Evolutionary conservation across 352 stramenopile genomes (phyloP).

Genomic region (Phytopythium vexans): DNA sequence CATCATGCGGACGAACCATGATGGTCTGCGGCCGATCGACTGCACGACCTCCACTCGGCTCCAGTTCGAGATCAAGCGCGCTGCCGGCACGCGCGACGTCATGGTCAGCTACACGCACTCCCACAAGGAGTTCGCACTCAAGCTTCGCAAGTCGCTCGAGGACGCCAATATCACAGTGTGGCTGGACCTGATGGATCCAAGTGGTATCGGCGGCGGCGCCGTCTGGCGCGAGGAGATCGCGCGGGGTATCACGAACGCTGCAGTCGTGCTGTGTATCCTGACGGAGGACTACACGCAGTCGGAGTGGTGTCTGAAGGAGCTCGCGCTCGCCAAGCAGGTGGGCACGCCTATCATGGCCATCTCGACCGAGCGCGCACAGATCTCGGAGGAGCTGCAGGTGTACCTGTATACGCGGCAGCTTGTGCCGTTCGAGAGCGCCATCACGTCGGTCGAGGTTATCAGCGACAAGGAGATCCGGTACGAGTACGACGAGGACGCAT

Average conservation of each 20-base stretch:
- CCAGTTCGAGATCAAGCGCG: constrained; percentile 72
- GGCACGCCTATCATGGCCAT: constrained; percentile 77
- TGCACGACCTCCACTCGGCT: constrained; percentile 60
- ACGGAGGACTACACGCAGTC: constrained; percentile 60
- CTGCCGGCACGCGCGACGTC: constrained; percentile 58
- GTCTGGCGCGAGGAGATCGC: constrained; percentile 70
- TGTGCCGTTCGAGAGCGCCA: constrained; percentile 71
- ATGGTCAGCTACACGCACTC: constrained; percentile 80
- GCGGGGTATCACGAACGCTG: constrained; percentile 55
- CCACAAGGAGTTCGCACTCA: constrained; percentile 56
- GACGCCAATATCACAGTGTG: constrained; percentile 62
- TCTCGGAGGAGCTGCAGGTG: constrained; percentile 83
- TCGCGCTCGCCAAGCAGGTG: constrained; percentile 67
- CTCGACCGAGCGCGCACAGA: constrained; percentile 61
- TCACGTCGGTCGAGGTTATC: constrained; percentile 43
- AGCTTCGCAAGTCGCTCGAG: constrained; percentile 53
- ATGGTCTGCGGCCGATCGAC: constrained; percentile 53
- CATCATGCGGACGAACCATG: constrained; percentile 72
- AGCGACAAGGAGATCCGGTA: constrained; percentile 49
- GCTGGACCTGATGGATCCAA: constrained; percentile 68
- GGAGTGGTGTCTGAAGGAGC: constrained; percentile 63
- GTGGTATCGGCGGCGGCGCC: constrained; percentile 50
- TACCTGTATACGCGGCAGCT: constrained; percentile 84
- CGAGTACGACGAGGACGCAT: constrained; percentile 63
- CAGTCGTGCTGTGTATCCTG: constrained; percentile 53